Conservation (phyloP, 164 flowering plant genomes). For the Saururus chinensis region DNA sequence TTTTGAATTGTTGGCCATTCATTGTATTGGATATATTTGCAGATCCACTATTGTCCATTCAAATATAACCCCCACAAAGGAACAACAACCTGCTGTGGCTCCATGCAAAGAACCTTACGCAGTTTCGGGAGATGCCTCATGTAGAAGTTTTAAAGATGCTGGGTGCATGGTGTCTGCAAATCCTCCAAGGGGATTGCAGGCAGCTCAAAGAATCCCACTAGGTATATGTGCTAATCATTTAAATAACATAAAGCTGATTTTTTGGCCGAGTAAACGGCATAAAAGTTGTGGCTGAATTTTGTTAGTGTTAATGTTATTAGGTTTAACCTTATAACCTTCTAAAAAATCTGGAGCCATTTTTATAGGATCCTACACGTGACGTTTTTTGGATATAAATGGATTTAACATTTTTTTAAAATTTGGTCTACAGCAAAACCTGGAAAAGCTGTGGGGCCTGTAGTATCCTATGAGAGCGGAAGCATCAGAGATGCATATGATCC, state of each 20-base stretch:
- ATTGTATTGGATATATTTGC: constrained; percentile 10
- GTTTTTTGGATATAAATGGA: no score
- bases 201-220: constrained; percentile 33
- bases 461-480: constrained; percentile 38
- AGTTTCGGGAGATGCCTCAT: constrained; percentile 21
- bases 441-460: constrained; percentile 48
- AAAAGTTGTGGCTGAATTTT: no score
- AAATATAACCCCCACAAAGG: constrained; percentile 42
- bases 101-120: constrained; percentile 23
- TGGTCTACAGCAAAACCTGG: constrained; percentile 47
- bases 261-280: no score
- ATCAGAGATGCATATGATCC: constrained; percentile 45
- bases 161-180: constrained; percentile 19
- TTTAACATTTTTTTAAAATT: no score
- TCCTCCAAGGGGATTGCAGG: constrained; percentile 29
- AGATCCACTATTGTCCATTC: constrained; percentile 79
- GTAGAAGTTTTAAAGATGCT: constrained; percentile 23
- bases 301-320: no score
- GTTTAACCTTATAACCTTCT: neutral
- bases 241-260: neutral
- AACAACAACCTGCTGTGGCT: constrained; percentile 21
- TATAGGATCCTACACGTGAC: no score
- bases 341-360: no score
- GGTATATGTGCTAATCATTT: neutral
- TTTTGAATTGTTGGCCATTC: neutral